Evolutionary conservation across 495 filamentous ascomycete species (phyloP).

Genomic region (Penicillium psychrofluorescens): DNA sequence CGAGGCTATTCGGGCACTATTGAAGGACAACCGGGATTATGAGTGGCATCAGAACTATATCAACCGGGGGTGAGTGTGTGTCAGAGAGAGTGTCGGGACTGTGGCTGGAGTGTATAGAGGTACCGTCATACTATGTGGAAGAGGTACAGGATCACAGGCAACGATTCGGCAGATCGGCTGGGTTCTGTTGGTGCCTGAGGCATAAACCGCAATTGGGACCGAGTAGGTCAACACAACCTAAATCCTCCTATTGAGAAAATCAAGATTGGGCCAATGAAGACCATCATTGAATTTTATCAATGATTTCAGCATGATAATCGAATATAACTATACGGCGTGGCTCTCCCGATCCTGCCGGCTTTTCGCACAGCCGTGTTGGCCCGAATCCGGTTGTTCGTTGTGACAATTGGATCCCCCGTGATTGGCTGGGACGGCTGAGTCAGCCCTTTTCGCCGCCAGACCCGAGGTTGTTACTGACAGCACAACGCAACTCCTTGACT

Average conservation of each 20-base stretch:
- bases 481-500: conserved; percentile 19
- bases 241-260: too few species aligned
- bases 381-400: conserved; percentile 29
- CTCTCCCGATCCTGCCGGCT: not conserved
- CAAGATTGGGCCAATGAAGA: too few species aligned
- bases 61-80: conserved; percentile 5
- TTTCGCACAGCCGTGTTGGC: conserved; percentile 30
- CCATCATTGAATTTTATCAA: too few species aligned
- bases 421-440: conserved; percentile 32
- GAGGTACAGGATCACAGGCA: too few species aligned
- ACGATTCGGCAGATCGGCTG: too few species aligned
- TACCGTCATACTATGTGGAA: too few species aligned
- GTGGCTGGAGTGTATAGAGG: too few species aligned
- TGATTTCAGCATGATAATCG: too few species aligned
- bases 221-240: too few species aligned
- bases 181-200: conserved; percentile 7
- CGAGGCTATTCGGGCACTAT: conserved; percentile 21
- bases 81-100: too few species aligned
- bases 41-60: conserved; percentile 42
- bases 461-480: conserved; percentile 33
- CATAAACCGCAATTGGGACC: not conserved
- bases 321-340: too few species aligned
- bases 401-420: conserved; percentile 25
- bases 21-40: conserved; percentile 27
- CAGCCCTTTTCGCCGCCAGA: conserved; percentile 32